Evolutionary conservation across 1,284 basidiomycete species (phyloP), one percentile per base, ranked within the genome.

Genomic region (Stygiomarasmius scandens): DNA sequence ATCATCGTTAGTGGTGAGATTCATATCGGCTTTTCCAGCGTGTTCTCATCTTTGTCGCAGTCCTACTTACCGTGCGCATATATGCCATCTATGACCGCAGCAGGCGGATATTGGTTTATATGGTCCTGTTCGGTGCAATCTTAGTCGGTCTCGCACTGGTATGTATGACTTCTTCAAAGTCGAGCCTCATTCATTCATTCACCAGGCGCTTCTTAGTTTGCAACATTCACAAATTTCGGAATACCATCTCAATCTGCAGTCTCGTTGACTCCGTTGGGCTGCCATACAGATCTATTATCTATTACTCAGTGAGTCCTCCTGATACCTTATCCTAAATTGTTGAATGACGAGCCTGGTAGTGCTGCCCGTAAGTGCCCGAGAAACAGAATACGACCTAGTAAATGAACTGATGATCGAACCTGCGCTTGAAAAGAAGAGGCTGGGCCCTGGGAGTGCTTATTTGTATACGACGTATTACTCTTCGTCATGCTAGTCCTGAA

Each of bases 361-460:
- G n/a, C 38, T 16, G n/a, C n/a, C 16, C 38, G 11, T 41, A 16
- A 12, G n/a, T 41, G 8, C 5, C 38, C 29, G 29, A 32, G 6
- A 41, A 16, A 19, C 16, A 4, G n/a, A 41, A 34, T 34, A 14
- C 32, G 8, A 14, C 32, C 14, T 41, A 19, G 38, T 32, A 12
- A 32, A 32, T n/a, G n/a, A n/a, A 12, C 12, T 32, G 29, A 32
- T 32, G 38, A 12, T 41, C n/a, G 16, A 19, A 41, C 16, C 4
- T n/a, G 38, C 5, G 4, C 8, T 41, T n/a, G 38, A n/a, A 41
- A 49, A 77, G 75, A 66, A 29, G 55, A 74, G 23, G 75, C 75
- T 2, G 65, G 64, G 2, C 69, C 74, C n/a, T 79, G 77, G 77
- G 74, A 77, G 61, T 71, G 75, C 1, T 65, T 78, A 0, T 74